phyloP scores from a whole-genome alignment of 139 green algal species.

The Limnomonas spitsbergensis region DNA sequence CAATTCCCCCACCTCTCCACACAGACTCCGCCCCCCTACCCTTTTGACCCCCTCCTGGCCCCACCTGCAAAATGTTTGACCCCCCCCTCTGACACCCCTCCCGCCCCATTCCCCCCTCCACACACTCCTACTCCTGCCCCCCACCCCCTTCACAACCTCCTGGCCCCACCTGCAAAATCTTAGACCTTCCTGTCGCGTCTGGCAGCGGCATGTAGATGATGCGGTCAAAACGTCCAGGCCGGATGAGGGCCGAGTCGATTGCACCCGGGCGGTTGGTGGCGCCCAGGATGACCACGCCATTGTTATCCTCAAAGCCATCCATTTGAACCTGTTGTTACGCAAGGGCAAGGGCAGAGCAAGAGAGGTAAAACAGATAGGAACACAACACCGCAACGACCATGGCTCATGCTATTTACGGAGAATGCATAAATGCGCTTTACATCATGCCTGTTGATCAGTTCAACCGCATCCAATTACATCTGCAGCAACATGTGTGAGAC shows the following conservation, averaged over 20 bases:
- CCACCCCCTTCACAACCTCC: too few species aligned
- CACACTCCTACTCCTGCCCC: too few species aligned
- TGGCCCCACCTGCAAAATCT: constrained; percentile 73
- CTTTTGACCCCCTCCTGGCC: too few species aligned
- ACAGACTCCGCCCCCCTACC: too few species aligned
- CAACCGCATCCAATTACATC: too few species aligned
- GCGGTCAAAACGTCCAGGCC: constrained; percentile 94
- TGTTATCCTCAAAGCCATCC: constrained; percentile 97
- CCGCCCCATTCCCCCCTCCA: too few species aligned
- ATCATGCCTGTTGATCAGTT: background rate
- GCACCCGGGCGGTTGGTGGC: constrained; percentile 92
- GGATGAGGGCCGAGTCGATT: constrained; percentile 82
- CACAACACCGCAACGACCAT: too few species aligned
- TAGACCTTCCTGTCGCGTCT: constrained; percentile 71
- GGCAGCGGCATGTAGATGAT: constrained; percentile 89
- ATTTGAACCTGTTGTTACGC: constrained; percentile 57
- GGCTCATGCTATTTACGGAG: too few species aligned
- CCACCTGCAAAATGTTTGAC: too few species aligned
- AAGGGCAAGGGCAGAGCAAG: background rate
- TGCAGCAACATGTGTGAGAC: too few species aligned
- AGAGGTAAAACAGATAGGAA: background rate
- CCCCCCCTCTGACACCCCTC: too few species aligned
- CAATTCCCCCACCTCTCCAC: too few species aligned
- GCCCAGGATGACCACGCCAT: constrained; percentile 90
- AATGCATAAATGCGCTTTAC: background rate